Base-by-base conservation (phyloP, 495 filamentous ascomycete genomes). In the Tuber aestivum region DNA sequence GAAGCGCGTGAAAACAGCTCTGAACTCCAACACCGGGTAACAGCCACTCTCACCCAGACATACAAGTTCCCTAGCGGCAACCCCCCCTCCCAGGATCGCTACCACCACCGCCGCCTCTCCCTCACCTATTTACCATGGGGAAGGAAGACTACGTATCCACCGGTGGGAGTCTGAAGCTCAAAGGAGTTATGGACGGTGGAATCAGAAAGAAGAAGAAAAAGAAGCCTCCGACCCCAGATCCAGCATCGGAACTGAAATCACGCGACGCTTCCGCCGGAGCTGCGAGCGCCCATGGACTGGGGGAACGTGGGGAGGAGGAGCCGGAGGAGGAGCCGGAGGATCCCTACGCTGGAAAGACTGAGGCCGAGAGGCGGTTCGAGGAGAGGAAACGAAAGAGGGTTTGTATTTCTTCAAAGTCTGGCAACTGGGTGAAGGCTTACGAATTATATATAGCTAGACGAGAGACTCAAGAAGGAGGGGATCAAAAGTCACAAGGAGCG, bases 401-500 rank as follows among this genome's bases (percentile, higher is more conserved):
- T 89, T 72, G 90, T 87, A 27, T 61, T 73, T 37, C 40, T 44
- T 72, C 16, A 70, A n/a, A 41, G 20, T 70, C 37, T 48, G 69
- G 5, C n/a, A 21, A 73, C 23, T 21, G 21, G 14, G 41, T 69
- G 73, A 32, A 48, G 37, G 48, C 80, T 79, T 37, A 79, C 41
- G 48, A 41, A 42, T 16, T 65, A 73, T 79, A 89, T 65, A 73
- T 79, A 89, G 87, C 85, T 90, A 77, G 87, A 89, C 79, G 92
- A 99, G 84, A 87, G 94, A 48, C 86, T 97, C 42, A 89, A 92
- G 83, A 88, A 91, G 41, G 85, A 88, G 73, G 92, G 94, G 38
- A 87, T 92, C 80, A 99, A 98, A 88, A 96, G 94, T 61, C 95
- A 99, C 82, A 99, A 98, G 84, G 91, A 99, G 87, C 90, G 92